Base-by-base conservation (phyloP, 768 basidiomycete species). In the Cyclocybe aegerita region DNA sequence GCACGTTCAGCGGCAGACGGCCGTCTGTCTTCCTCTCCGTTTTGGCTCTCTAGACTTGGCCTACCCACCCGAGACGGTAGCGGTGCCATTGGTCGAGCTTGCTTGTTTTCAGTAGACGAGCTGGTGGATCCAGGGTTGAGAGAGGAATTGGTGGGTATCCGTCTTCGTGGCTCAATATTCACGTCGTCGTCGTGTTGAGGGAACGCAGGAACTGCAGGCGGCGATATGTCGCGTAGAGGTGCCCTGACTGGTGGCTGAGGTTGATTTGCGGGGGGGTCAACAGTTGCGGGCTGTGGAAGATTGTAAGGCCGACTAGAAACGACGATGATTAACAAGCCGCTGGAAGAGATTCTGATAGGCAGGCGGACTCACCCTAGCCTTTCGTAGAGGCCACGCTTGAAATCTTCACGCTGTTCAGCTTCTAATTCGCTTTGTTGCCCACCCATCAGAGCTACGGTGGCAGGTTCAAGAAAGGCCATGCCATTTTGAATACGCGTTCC, bases 391-490 rank as follows among this genome's bases (percentile, higher is more conserved):
- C 79, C 75, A 38, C 76, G 73, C 8, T 81, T 70, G 62, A 97
- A 92, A 47, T 84, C 70, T 1, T 64, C 63, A 29, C 79, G 77
- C 46, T 83, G 85, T 15, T 76, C 58, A 3, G 56, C 71, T 38
- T 93, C 84, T 17, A 84, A 77, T 40, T 91, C 89, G 29, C 81
- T 82, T 6, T 81, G 81, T 48, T 72, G 71, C 51, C 85, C 75
- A 0, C 85, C 88, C 53, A 83, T 74, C 49, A 89, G 61, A 2
- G 68, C 70, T 6, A 90, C 75, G 29, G 80, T 85, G 6, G 70
- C 67, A 1, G 91, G 90, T 58, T 92, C 86, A 5, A 98, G 81
- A 50, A 89, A 85, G 0, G 86, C 86, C 41, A 86, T 81, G 4
- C 90, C 90, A 35, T 80, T 74, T 15, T 85, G 80, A 29, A 92